Evolutionary conservation across 129 eudicot genomes (phyloP), one percentile per base, ranked within the genome.

Genomic region (Gnaphalium uliginosum): DNA sequence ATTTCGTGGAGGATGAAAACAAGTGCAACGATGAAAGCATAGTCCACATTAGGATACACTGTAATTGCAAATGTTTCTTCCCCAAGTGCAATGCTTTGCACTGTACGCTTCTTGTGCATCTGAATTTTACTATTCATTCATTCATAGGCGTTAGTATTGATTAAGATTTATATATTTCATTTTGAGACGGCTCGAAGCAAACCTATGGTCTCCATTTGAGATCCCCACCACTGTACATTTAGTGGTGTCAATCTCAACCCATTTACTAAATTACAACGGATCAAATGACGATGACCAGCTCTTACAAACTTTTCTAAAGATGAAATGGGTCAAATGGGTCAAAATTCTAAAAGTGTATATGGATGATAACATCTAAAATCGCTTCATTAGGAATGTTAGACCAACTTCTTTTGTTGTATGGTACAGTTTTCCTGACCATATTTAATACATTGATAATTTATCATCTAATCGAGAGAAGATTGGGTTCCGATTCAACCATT

Each of bases 11-110:
- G 85, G 48, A 86, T 82, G 48, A 79, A 85, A 6, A 86, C 76
- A 10, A 86, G 84, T 1, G 87, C 85, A 54, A 82, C 85, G 10
- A 86, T 79, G 85, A 86, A 86, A 29, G 87, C 89, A 18, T 76
- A 82, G 62, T 86, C 87, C 2, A 86, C 86, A 32, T 82, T 66
- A 4, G 89, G 89, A 59, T 83, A 79, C 65, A 86, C 87, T 1
- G 83, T 86, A 66, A 86, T 82, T 18, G 72, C 25, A 73, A 82
- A 85, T 5, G 79, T 85, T 76, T 85, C 89, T 64, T 85, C 82
- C 29, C 84, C 89, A 2, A 82, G 87, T 46, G 82, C 77, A 25
- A 82, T 61, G 75, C 84, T 85, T 51, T 76, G 73, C 15, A 76
- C 85, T 0, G 74, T 72, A 51, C 75, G 81, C 43, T 82, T 82